These are phyloP conservation scores for Clonostachys chloroleuca DNA, from an alignment of 2,329 filamentous ascomycete species.

Conservation along the genomic window DNA sequence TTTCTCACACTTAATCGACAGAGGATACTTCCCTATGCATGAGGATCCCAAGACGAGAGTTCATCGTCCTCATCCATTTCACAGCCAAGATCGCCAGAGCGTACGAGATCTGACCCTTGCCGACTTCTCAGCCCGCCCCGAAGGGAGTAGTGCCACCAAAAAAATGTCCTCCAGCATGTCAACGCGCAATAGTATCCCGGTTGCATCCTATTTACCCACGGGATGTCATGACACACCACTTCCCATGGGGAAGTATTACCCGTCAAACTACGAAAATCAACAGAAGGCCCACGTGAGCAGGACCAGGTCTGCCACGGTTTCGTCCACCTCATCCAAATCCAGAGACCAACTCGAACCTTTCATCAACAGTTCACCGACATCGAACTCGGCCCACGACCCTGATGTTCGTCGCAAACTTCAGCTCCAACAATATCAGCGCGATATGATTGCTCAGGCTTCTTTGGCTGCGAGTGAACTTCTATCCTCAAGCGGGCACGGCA, in stretches of 20 bases:
- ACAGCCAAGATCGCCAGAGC: slow-evolving; percentile 23
- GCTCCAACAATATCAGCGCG: slow-evolving; percentile 54
- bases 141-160: neutral
- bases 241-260: slow-evolving; percentile 60
- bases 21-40: slow-evolving; percentile 58
- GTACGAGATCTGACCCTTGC: neutral
- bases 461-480: slow-evolving; percentile 32
- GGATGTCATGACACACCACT: slow-evolving; percentile 41
- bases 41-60: slow-evolving; percentile 45
- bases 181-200: slow-evolving; percentile 29
- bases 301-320: neutral
- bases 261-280: slow-evolving; percentile 52
- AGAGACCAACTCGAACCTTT: neutral
- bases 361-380: neutral
- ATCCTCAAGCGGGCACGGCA: neutral
- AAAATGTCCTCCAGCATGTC: slow-evolving; percentile 7
- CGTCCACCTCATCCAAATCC: neutral
- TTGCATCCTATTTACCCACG: slow-evolving; percentile 46
- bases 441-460: slow-evolving; percentile 55
- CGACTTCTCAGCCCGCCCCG: neutral
- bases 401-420: slow-evolving; percentile 47
- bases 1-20: slow-evolving; percentile 13
- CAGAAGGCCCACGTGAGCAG: no score
- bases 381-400: slow-evolving; percentile 13
- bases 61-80: slow-evolving; percentile 47